A percentile compares a stretch with the other conserved stretches of the same genome.
Conservation (phyloP, 2,329 filamentous ascomycete species). For the Hypoxylon sp. region DNA sequence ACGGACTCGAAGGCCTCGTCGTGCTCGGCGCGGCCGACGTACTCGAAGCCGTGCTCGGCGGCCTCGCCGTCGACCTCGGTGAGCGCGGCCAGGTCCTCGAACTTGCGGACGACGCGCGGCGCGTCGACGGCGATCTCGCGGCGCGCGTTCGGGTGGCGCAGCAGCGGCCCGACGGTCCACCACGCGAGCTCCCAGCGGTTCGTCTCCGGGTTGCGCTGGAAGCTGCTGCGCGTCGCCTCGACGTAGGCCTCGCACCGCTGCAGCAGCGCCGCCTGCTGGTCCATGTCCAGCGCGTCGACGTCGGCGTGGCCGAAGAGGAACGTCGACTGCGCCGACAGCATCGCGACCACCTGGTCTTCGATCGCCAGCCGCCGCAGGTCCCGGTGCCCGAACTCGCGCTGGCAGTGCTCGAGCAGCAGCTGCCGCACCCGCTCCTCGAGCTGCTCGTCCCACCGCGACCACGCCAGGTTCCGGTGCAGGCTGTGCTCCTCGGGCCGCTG, state of each 20-base stretch:
- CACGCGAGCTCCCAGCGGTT: not conserved
- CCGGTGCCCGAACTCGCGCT: not conserved
- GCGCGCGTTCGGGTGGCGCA: constrained; percentile 1
- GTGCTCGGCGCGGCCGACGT: constrained; percentile 4
- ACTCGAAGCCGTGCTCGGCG: not conserved
- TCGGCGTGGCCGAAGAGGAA: constrained; percentile 1
- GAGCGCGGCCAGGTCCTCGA: constrained; percentile 13
- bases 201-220: not conserved
- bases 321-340: constrained; percentile 4
- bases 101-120: constrained; percentile 6
- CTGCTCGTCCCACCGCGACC: constrained; percentile 9
- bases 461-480: constrained; percentile 19
- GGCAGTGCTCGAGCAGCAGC: not conserved
- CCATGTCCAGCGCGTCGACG: not conserved
- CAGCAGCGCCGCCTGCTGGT: constrained; percentile 1
- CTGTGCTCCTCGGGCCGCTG: constrained; percentile 10
- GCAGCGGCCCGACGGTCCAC: not conserved
- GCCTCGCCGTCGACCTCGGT: constrained; percentile 10
- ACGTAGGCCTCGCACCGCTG: constrained; percentile 1
- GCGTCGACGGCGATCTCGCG: constrained; percentile 14
- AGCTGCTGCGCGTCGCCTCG: not conserved
- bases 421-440: not conserved
- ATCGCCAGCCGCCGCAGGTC: not conserved
- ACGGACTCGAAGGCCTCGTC: constrained; percentile 3
- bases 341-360: not conserved